Conservation (phyloP, 2,329 filamentous ascomycete species). For the Capronia epimyces region DNA sequence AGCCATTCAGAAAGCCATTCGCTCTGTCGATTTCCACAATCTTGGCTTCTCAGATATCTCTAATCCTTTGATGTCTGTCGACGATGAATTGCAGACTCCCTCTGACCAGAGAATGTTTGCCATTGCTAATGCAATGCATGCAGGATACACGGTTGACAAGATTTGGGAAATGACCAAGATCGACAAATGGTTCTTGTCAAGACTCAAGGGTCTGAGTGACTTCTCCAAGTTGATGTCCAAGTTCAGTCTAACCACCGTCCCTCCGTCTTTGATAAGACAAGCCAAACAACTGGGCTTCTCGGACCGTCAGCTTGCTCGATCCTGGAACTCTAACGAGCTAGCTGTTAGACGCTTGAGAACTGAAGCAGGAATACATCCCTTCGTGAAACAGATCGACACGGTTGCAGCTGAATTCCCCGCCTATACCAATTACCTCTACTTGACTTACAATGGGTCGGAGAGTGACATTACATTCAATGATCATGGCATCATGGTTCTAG, state of each 20-base stretch:
- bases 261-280: slow-evolving; percentile 63
- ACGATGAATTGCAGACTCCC: slow-evolving; percentile 91
- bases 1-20: slow-evolving; percentile 96
- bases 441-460: slow-evolving; percentile 89
- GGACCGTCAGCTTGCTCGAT: slow-evolving; percentile 87
- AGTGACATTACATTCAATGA: slow-evolving; percentile 81
- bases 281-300: slow-evolving; percentile 94
- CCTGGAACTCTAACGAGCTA: slow-evolving; percentile 90
- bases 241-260: slow-evolving; percentile 62
- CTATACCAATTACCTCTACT: slow-evolving; percentile 90
- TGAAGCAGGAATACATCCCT: slow-evolving; percentile 79
- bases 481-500: slow-evolving; percentile 90
- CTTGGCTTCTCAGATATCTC: slow-evolving; percentile 83
- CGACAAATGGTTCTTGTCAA: slow-evolving; percentile 95
- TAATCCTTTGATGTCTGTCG: slow-evolving; percentile 86
- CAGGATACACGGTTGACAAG: slow-evolving; percentile 89
- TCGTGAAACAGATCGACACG: slow-evolving; percentile 97
- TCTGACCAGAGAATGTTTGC: slow-evolving; percentile 96
- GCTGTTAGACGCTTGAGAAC: slow-evolving; percentile 76
- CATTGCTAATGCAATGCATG: slow-evolving; percentile 94
- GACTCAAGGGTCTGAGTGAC: slow-evolving; percentile 83
- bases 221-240: slow-evolving; percentile 74
- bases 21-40: slow-evolving; percentile 91
- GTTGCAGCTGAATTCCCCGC: slow-evolving; percentile 95
- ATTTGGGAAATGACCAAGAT: slow-evolving; percentile 99